Evolutionary conservation across 441 rosid species (phyloP), one percentile per base, ranked within the genome.

Genomic region (Euphorbia schlechtendalii): DNA sequence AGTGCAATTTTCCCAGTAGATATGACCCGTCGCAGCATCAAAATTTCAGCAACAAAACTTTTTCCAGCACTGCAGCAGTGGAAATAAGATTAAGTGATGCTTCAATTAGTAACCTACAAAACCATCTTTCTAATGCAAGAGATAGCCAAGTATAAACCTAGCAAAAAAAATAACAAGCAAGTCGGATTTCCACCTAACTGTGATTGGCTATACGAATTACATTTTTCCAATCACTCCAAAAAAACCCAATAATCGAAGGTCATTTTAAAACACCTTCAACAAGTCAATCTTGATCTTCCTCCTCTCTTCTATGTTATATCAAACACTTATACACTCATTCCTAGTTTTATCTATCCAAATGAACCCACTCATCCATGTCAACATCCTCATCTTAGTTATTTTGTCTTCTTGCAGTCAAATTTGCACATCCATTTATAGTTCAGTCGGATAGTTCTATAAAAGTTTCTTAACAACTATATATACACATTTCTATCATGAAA

Each of bases 21-120:
- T 65, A 94, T 59, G 74, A 91, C 84, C 82, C 85, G 86, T 55
- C 92, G 89, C 74, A 94, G 80, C 99, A 94, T 91, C 84, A 94
- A 83, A 71, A 94, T 89, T 73, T 91, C 99, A 57, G 99, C 98
- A 43, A 94, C 99, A 82, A 94, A 91, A 82, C 99, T 94, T 86
- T 94, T 94, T 34, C 99, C 99, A 66, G 98, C 98, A 77, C 99
- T 94, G 86, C 68, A 34, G 71, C 70, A 78, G 56, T 68, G 54
- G 64, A 64, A 72, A 67, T 43, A 65, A 43, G 61, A 56, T 67
- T 76, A 78, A 70, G 76, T 46, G 45, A 51, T 10, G 48, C 56
- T 27, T 61, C n/a, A 43, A 58, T 9, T 48, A 62, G 25, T 9
- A 21, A 34, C 63, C 46, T 28, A 51, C 28, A 55, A 25, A 59